These are phyloP conservation scores for Micromonas commoda DNA, from an alignment of 139 green algal genomes.

Conservation along the genomic window DNA sequence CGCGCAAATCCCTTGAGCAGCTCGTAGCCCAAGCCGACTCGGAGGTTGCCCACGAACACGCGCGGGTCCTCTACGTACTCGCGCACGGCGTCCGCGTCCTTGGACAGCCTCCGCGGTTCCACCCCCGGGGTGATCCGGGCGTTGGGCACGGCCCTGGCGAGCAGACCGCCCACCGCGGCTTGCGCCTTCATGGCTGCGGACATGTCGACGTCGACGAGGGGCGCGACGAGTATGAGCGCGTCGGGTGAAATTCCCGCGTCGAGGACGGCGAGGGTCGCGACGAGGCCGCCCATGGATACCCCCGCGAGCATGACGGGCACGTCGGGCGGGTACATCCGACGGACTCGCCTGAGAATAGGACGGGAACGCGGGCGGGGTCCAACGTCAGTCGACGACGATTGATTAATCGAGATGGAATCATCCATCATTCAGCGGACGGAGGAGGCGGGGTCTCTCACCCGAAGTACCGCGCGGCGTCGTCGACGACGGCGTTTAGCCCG, in stretches of 20 bases:
- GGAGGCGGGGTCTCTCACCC: too few species aligned
- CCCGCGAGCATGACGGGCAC: constrained; percentile 12
- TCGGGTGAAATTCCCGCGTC: neutral
- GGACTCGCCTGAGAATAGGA: neutral
- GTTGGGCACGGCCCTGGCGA: neutral
- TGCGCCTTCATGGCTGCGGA: neutral
- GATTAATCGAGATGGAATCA: too few species aligned
- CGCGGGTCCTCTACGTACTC: neutral
- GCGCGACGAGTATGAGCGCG: neutral
- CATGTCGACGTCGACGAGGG: neutral
- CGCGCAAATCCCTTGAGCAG: neutral
- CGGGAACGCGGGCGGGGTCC: neutral
- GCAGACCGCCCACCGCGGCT: neutral
- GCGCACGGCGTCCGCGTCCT: neutral
- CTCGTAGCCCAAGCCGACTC: neutral
- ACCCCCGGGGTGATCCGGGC: neutral
- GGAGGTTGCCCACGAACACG: neutral
- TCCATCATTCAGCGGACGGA: too few species aligned
- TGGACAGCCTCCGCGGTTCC: neutral
- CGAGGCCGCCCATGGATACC: constrained; percentile 7
- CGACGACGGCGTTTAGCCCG: neutral
- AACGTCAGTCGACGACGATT: too few species aligned
- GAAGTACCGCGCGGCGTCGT: neutral
- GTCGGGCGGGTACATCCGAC: neutral
- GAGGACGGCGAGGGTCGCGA: constrained; percentile 9